Base-by-base conservation (phyloP, 768 basidiomycete species). In the Paxillus ammoniavirescens region DNA sequence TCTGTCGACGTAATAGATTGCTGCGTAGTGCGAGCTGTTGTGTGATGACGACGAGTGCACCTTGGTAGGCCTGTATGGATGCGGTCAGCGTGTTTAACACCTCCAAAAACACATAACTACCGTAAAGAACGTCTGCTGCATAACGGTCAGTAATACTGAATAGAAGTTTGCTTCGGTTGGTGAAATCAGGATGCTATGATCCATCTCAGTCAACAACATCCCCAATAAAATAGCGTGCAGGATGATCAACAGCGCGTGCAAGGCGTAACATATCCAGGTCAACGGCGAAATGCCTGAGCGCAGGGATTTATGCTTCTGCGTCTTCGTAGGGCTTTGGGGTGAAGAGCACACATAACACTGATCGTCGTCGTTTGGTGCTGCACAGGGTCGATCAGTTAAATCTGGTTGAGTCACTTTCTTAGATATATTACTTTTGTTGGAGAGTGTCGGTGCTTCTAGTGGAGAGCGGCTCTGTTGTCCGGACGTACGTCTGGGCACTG, bases 1-100 rank as follows among this genome's bases (percentile, higher is more conserved):
- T 56, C 43, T 59, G 58, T 12, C 36, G 47, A 17, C 49, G 23
- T 15, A 50, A 42, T 4, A 59, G 38, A 10, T 42, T 56, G 31
- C 52, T 37, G 7, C 52, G 46, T 37, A 51, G 38, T 9, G 55
- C 52, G 13, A 59, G 41, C 15, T 50, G 50, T 33, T 59, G 58
- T 12, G 51, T 59, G 23, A 53, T n/a, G 37, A 55, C 44, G n/a
- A 59, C 50, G 6, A 59, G 23, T 12, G 36, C 48, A 23, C 36
- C 48, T 23, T 36, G 37, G 35, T 49, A 49, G 14, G 30, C 18
- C 48, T 49, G 36, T n/a, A 14, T 1, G 13, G 38, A 1, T n/a
- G 2, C 8, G 1, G 9, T 17, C 15, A 21, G 13, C 35, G 13
- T 14, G 36, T 12, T 14, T 37, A 2, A 26, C 5, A 26, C 1